Percentiles rank a stretch among this genome's conserved stretches.
phyloP scores from a whole-genome alignment of 1,139 yeast genomes.

The Zygotorulaspora mrakii region DNA sequence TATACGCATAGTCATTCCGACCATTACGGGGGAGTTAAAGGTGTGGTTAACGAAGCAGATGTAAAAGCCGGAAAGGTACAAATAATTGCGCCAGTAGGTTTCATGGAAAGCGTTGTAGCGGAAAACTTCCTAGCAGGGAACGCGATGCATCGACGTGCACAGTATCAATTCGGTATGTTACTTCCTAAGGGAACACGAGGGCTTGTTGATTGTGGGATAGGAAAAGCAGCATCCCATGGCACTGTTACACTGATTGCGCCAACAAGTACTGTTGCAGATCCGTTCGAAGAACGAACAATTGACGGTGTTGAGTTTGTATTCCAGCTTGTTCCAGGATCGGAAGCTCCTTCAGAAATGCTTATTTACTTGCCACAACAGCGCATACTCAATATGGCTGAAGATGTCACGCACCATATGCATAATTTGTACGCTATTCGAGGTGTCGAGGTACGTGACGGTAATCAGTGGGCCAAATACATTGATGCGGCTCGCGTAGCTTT shows the following conservation, averaged over 20 bases:
- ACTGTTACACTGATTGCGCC: constrained; percentile 1
- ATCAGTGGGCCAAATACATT: constrained; percentile 1
- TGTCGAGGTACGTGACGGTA: constrained; percentile 1
- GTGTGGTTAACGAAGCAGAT: background rate
- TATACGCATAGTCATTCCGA: constrained; percentile 1
- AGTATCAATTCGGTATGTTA: constrained; percentile 1
- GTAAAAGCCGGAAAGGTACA: background rate
- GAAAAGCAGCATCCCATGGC: constrained; percentile 2
- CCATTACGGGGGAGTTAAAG: constrained; percentile 1
- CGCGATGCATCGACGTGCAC: constrained; percentile 1
- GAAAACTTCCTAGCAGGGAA: constrained; percentile 1
- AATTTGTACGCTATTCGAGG: constrained; percentile 1
- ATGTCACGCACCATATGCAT: constrained; percentile 1
- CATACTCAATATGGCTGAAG: constrained; percentile 1
- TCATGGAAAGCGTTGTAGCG: constrained; percentile 1
- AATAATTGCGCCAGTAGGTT: background rate
- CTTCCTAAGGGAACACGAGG: background rate
- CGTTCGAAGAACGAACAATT: background rate
- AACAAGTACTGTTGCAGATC: background rate
- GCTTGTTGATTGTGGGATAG: background rate
- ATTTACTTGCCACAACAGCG: background rate
- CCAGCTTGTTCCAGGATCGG: background rate
- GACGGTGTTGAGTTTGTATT: constrained; percentile 1
- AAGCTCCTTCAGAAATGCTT: constrained; percentile 1
- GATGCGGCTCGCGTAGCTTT: constrained; percentile 1